Evolutionary conservation across 176 grass and related monocot species (phyloP).

Genomic region (Lolium multiflorum): DNA sequence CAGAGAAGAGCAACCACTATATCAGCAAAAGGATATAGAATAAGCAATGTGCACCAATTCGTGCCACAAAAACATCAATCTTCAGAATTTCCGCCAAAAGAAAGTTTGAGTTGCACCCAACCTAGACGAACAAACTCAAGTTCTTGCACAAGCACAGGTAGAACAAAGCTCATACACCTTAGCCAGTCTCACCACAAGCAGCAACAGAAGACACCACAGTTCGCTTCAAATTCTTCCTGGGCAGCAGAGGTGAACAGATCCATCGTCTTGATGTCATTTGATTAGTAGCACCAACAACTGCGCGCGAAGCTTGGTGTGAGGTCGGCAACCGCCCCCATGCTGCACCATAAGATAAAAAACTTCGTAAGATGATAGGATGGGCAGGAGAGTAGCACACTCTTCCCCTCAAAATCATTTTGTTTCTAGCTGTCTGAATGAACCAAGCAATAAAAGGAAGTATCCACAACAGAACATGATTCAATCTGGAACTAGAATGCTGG

Average conservation of each 20-base stretch:
- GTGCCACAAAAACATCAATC: not conserved
- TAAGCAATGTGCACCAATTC: not conserved
- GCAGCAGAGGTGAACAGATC: not conserved
- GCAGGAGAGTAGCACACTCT: not conserved
- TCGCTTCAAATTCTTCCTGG: not conserved
- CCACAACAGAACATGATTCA: not conserved
- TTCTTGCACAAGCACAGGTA: not conserved
- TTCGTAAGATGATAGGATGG: not conserved
- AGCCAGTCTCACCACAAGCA: not conserved
- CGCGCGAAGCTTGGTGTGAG: not conserved
- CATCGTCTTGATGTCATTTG: not conserved
- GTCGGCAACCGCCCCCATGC: not conserved
- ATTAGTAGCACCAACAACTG: slow-evolving; percentile 1
- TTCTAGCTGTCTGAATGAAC: not conserved
- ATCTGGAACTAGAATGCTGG: not conserved
- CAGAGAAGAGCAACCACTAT: not conserved
- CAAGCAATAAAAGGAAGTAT: not conserved
- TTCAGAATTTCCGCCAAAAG: not conserved
- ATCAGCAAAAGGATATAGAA: not conserved
- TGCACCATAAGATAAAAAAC: slow-evolving; percentile 2
- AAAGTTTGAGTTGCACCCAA: not conserved
- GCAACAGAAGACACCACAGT: not conserved
- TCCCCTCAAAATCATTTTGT: not conserved
- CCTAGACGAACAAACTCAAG: not conserved
- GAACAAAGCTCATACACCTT: not conserved